These are phyloP conservation scores for Tolypocladium pustulatum DNA, from an alignment of 2,329 filamentous ascomycete genomes.

Conservation along the genomic window DNA sequence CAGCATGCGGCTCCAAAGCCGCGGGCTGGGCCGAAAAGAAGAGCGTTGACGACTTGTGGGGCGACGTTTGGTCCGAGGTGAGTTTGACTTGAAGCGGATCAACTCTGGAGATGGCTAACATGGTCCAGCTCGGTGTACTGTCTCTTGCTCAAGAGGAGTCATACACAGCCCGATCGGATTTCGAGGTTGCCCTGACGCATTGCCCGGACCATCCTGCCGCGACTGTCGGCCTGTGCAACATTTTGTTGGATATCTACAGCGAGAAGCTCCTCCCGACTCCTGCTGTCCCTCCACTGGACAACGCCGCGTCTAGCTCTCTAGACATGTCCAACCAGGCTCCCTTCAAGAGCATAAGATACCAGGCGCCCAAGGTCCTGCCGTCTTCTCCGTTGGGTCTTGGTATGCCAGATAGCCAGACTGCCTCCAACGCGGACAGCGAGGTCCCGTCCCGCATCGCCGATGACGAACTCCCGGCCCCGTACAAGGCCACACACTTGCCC, in stretches of 20 bases:
- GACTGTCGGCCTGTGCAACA: constrained; percentile 72
- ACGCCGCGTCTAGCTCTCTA: constrained; percentile 5
- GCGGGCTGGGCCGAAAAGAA: constrained; percentile 71
- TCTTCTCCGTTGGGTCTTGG: constrained; percentile 37
- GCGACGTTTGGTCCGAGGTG: constrained; percentile 74
- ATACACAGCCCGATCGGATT: constrained; percentile 63
- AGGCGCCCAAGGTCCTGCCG: constrained; percentile 20
- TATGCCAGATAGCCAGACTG: constrained; percentile 12
- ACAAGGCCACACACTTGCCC: constrained; percentile 52
- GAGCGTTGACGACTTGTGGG: constrained; percentile 76
- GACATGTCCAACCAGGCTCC: background rate
- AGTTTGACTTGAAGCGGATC: constrained; percentile 19
- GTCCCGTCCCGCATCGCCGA: constrained; percentile 16
- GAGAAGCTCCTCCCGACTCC: constrained; percentile 52
- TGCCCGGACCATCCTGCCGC: constrained; percentile 70
- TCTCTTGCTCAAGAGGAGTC: constrained; percentile 49
- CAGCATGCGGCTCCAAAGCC: constrained; percentile 49
- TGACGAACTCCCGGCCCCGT: constrained; percentile 37
- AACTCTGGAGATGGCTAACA: constrained; percentile 6
- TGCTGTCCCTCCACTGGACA: constrained; percentile 34
- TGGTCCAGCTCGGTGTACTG: constrained; percentile 54
- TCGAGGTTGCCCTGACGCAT: constrained; percentile 73
- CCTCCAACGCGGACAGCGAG: background rate
- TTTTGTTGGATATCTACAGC: constrained; percentile 77
- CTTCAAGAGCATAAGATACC: background rate